Percentiles rank a stretch among this genome's conserved stretches.
Conservation (phyloP, 2,329 filamentous ascomycete genomes). For the Penicillium hordei region DNA sequence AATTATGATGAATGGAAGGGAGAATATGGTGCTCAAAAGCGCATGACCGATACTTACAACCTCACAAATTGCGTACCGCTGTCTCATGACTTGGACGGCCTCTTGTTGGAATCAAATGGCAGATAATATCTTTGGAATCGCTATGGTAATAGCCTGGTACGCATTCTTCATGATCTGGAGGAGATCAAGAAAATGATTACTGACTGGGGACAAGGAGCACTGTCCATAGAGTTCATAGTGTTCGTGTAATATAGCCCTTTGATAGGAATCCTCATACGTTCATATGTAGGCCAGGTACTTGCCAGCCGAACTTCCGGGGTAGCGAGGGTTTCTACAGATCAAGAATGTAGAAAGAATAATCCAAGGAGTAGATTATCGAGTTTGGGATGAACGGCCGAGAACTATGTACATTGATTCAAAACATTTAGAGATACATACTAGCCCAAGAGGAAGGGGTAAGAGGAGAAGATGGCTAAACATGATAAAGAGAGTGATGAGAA, state of each 20-base stretch:
- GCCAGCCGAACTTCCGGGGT: background rate
- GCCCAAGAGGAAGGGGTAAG: conserved; percentile 3
- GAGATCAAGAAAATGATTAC: background rate
- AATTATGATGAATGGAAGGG: background rate
- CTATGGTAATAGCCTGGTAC: background rate
- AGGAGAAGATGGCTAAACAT: background rate
- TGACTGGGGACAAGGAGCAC: background rate
- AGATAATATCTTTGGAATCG: background rate
- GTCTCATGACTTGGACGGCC: background rate
- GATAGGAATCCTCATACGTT: background rate
- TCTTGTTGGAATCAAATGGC: background rate
- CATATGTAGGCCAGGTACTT: background rate
- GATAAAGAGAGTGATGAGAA: conserved; percentile 6
- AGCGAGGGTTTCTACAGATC: background rate
- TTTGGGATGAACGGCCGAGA: background rate
- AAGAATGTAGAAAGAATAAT: background rate
- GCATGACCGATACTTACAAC: background rate
- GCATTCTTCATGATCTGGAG: background rate
- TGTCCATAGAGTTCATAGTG: background rate
- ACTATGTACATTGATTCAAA: conserved; percentile 18
- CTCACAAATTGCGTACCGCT: background rate
- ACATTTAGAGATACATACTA: conserved; percentile 7
- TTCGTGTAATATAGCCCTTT: background rate
- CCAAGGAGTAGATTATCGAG: background rate
- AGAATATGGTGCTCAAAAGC: background rate